Evolutionary conservation across 164 flowering plant genomes (phyloP).

Genomic region (Echeveria elegans): DNA sequence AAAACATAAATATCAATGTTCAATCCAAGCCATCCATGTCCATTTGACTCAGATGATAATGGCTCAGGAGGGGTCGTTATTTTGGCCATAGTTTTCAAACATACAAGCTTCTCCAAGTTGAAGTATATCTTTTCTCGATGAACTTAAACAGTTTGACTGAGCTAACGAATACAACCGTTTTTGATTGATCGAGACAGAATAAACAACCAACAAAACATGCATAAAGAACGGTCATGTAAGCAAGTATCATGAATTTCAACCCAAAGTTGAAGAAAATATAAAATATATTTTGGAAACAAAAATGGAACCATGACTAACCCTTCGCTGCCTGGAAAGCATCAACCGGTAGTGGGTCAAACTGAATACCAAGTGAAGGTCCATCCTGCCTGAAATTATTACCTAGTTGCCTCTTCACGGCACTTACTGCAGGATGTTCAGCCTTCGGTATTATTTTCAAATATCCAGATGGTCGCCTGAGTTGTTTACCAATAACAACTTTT

Average conservation of each 20-base stretch:
- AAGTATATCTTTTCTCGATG: too few species aligned
- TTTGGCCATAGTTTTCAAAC: background rate
- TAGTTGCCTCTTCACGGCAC: conserved; percentile 74
- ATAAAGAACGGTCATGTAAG: background rate
- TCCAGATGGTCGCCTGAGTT: conserved; percentile 49
- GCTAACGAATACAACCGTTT: background rate
- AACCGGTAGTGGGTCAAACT: conserved; percentile 81
- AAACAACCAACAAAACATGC: background rate
- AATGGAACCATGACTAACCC: conserved; percentile 21
- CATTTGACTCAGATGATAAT: background rate
- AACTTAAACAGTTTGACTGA: too few species aligned
- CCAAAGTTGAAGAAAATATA: background rate
- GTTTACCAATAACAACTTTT: conserved; percentile 20
- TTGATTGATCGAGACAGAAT: background rate
- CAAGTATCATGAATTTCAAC: background rate
- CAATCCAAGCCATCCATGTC: background rate
- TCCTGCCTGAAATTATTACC: conserved; percentile 65
- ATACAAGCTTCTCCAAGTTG: background rate
- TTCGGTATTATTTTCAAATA: conserved; percentile 66
- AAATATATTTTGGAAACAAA: background rate
- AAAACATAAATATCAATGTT: background rate
- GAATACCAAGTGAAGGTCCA: conserved; percentile 79
- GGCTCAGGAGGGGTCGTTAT: background rate
- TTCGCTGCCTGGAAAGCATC: conserved; percentile 63
- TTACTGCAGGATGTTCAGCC: conserved; percentile 66